Conservation (phyloP, 148 eudicot genomes). For the Rhododendron henanense region DNA sequence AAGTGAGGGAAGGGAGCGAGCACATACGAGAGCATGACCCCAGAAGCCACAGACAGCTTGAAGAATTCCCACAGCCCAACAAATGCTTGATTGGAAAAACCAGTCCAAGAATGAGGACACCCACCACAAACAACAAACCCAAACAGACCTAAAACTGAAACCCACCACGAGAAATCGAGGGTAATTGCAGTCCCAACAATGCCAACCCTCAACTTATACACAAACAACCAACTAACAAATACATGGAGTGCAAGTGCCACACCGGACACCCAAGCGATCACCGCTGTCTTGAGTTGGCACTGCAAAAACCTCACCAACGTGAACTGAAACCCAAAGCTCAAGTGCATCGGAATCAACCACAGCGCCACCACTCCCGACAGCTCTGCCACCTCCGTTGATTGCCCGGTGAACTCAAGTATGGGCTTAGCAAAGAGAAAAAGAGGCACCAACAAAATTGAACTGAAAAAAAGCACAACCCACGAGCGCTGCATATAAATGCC, state of each 20-base stretch:
- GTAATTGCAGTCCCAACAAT: conserved; percentile 44
- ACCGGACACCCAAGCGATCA: conserved; percentile 46
- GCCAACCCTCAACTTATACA: conserved; percentile 44
- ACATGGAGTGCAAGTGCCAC: conserved; percentile 38
- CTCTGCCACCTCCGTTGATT: conserved; percentile 23
- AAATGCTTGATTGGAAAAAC: conserved; percentile 59
- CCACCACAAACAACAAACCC: conserved; percentile 44
- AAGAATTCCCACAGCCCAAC: conserved; percentile 50
- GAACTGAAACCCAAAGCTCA: conserved; percentile 56
- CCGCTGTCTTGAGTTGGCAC: conserved; percentile 47
- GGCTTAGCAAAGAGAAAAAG: conserved; percentile 29
- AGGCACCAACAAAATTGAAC: conserved; percentile 23
- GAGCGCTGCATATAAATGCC: conserved; percentile 42
- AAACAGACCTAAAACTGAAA: conserved; percentile 32
- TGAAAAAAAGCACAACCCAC: conserved; percentile 25
- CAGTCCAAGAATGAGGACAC: conserved; percentile 60
- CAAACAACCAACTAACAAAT: conserved; percentile 50
- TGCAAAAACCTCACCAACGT: conserved; percentile 52
- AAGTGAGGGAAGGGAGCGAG: not conserved
- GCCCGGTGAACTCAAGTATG: conserved; percentile 26
- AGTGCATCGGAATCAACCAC: conserved; percentile 37
- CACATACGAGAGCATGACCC: conserved; percentile 57
- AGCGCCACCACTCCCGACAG: conserved; percentile 26
- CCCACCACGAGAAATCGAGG: conserved; percentile 52
- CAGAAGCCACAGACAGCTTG: conserved; percentile 57